These are phyloP conservation scores for Metschnikowia hibisci DNA, from an alignment of 805 yeast species.

Conservation along the genomic window DNA sequence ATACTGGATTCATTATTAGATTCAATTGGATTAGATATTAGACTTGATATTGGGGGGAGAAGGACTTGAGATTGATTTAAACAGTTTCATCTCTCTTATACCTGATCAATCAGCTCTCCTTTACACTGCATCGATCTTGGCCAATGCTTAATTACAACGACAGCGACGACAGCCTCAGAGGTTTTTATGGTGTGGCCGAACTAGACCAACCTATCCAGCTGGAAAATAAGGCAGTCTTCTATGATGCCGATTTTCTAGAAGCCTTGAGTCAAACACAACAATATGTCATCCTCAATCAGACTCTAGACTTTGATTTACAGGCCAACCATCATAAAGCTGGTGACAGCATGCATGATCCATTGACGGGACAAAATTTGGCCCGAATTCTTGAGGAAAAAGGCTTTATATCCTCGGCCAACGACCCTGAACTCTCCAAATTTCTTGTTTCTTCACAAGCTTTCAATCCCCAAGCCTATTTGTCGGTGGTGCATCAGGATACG, in stretches of 20 bases:
- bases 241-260: slow-evolving; percentile 19
- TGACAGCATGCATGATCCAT: slow-evolving; percentile 32
- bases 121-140: background rate
- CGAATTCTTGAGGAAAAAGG: slow-evolving; percentile 23
- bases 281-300: slow-evolving; percentile 26
- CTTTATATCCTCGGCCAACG: slow-evolving; percentile 25
- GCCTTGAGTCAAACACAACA: slow-evolving; percentile 27
- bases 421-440: slow-evolving; percentile 29
- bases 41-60: too few relatives aligned
- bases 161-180: slow-evolving; percentile 23
- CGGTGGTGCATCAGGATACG: slow-evolving; percentile 35
- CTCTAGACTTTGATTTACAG: slow-evolving; percentile 19
- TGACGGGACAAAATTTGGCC: slow-evolving; percentile 29
- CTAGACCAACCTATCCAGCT: slow-evolving; percentile 20
- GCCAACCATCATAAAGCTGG: slow-evolving; percentile 13
- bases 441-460: slow-evolving; percentile 36
- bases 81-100: too few relatives aligned
- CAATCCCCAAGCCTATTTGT: slow-evolving; percentile 33
- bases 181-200: slow-evolving; percentile 29
- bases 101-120: too few relatives aligned
- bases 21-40: too few relatives aligned
- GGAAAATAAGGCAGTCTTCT: slow-evolving; percentile 18
- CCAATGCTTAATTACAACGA: slow-evolving; percentile 32
- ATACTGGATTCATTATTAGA: too few relatives aligned
- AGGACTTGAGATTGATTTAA: too few relatives aligned